Evolutionary conservation across 2,329 filamentous ascomycete genomes (phyloP).

Genomic region (Truncatella angustata): DNA sequence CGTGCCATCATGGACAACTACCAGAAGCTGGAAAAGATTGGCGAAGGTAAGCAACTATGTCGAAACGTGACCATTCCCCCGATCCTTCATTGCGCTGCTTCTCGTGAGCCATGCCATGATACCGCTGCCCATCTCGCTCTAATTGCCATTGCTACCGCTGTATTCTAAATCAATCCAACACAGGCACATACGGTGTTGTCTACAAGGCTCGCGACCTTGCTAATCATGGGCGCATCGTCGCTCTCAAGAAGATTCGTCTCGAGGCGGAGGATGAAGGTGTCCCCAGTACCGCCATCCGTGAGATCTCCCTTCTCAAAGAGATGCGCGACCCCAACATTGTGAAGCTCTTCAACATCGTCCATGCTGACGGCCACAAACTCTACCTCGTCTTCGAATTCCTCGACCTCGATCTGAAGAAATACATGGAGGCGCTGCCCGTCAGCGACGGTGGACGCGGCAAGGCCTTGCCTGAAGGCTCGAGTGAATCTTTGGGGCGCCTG

Average conservation of each 20-base stretch:
- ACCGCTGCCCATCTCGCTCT: too few relatives aligned
- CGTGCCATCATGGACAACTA: constrained; percentile 88
- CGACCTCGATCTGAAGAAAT: constrained; percentile 90
- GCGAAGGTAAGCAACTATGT: constrained; percentile 66
- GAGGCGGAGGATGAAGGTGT: constrained; percentile 95
- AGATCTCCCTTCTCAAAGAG: constrained; percentile 92
- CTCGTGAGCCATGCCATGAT: too few relatives aligned
- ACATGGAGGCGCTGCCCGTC: constrained; percentile 88
- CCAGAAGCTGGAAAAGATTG: constrained; percentile 94
- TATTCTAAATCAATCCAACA: background rate
- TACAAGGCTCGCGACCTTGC: constrained; percentile 90
- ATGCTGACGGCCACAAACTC: constrained; percentile 91
- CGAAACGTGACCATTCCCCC: background rate
- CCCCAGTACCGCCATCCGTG: constrained; percentile 87
- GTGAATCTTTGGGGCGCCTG: constrained; percentile 60
- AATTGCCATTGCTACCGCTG: constrained; percentile 2
- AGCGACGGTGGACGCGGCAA: constrained; percentile 83
- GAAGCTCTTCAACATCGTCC: constrained; percentile 84
- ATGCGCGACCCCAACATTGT: constrained; percentile 93
- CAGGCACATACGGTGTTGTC: constrained; percentile 91
- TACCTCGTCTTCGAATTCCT: constrained; percentile 93
- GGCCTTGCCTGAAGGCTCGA: constrained; percentile 75
- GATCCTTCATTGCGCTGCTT: too few relatives aligned
- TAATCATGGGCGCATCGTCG: constrained; percentile 80
- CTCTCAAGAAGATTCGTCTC: constrained; percentile 91